Conservation (phyloP, 305 asterid species). For the Rubia balearica region DNA sequence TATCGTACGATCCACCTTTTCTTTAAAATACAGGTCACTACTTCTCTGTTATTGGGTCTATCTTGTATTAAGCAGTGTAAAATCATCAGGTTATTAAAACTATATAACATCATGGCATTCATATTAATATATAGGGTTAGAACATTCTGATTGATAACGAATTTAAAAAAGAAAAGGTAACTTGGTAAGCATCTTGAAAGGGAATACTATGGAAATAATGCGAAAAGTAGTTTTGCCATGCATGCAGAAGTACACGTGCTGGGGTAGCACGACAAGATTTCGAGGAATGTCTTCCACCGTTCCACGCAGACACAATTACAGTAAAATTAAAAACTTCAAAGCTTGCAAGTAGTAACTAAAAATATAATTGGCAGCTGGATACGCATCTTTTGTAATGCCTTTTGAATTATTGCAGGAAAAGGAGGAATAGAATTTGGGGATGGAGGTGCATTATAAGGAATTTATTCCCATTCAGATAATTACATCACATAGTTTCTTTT, state of each 20-base stretch:
- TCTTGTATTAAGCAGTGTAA: no score
- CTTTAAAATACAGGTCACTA: no score
- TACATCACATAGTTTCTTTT: neutral
- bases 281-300: neutral
- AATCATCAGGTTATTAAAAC: no score
- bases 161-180: no score
- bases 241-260: constrained; percentile 12
- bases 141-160: no score
- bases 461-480: constrained; percentile 33
- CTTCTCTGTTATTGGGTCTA: no score
- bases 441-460: constrained; percentile 39
- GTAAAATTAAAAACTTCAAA: neutral
- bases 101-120: no score
- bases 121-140: no score
- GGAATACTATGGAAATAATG: neutral
- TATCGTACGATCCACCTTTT: no score
- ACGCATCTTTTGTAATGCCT: constrained; percentile 22
- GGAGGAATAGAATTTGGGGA: constrained; percentile 40
- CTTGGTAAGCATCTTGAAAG: neutral
- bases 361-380: constrained; percentile 22
- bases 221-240: neutral
- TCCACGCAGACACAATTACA: neutral
- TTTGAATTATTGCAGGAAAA: constrained; percentile 30
- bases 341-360: neutral
- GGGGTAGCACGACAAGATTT: neutral